Evolutionary conservation across 176 grass and related monocot species (phyloP), one percentile per base, ranked within the genome.

Genomic region (Hsuehochloa calcarea): DNA sequence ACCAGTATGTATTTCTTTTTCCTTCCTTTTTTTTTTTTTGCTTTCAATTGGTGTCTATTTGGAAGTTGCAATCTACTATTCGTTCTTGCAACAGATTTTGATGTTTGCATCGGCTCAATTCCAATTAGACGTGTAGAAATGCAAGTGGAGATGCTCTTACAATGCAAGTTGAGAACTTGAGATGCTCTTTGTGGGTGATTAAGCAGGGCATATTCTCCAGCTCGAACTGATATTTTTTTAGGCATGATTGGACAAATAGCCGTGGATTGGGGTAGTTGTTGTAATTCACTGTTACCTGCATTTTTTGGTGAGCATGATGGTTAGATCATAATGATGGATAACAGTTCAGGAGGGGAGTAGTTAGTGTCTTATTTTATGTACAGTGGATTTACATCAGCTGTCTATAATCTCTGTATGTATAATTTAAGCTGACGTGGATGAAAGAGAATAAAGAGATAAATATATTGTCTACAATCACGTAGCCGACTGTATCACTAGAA

Each of bases 241-340:
- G 44, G 27, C 54, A 63, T 41, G 9, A 63, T 64, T 72, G 55
- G 20, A 31, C n/a, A 59, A 13, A 11, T n/a, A 15, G 16, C 41
- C 14, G 27, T 51, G 12, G 7, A 46, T 49, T 35, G 54, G 25
- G 66, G 31, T 19, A 5, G 35, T 44, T 65, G 37, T 52, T 73
- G 69, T 66, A n/a, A 6, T 41, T 74, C 54, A 81, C 47, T 69
- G 4, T 55, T 38, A 8, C 5, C 16, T 10, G 25, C 17, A 2
- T 26, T 68, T 70, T 58, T 81, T 66, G 60, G 77, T 87, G 78
- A 19, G 85, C 41, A 10, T 43, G 13, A 29, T 68, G 47, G 63
- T 52, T 35, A 31, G 44, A 44, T 78, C 25, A 45, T 15, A 26
- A 43, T 71, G 55, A 72, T 27, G 45, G 29, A 65, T 17, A 64